Evolutionary conservation across 164 flowering plant genomes (phyloP).

Genomic region (Houttuynia cordata): DNA sequence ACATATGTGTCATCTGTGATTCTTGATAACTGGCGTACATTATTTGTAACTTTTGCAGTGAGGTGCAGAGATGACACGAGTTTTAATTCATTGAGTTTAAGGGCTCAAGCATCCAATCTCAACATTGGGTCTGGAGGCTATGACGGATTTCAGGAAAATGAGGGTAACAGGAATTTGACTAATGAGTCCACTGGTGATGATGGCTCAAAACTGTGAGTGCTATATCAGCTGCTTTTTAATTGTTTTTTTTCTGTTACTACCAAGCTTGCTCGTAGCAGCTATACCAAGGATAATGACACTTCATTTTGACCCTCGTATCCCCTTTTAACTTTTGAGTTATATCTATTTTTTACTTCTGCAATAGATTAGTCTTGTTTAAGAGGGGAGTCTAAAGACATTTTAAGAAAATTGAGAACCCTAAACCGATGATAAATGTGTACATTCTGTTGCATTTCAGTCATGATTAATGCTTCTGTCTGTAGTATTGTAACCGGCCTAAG

Average conservation of each 20-base stretch:
- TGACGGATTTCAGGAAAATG: not conserved
- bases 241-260: not conserved
- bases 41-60: not conserved
- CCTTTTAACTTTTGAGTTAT: too few relatives aligned
- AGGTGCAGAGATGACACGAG: not conserved
- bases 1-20: too few relatives aligned
- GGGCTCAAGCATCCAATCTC: conserved; percentile 1
- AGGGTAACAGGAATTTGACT: not conserved
- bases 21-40: not conserved
- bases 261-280: not conserved
- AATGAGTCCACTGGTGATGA: not conserved
- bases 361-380: not conserved
- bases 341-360: not conserved
- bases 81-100: not conserved
- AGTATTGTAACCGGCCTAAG: not conserved
- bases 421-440: too few relatives aligned
- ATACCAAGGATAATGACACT: not conserved
- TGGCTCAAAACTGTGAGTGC: not conserved
- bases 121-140: conserved; percentile 1
- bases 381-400: too few relatives aligned
- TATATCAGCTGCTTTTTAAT: not conserved
- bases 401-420: too few relatives aligned
- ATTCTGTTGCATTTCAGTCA: too few relatives aligned
- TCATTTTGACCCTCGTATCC: too few relatives aligned
- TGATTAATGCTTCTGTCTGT: too few relatives aligned